Base-by-base conservation (phyloP, 2,329 filamentous ascomycete genomes). In the Gliomastix tumulicola region DNA sequence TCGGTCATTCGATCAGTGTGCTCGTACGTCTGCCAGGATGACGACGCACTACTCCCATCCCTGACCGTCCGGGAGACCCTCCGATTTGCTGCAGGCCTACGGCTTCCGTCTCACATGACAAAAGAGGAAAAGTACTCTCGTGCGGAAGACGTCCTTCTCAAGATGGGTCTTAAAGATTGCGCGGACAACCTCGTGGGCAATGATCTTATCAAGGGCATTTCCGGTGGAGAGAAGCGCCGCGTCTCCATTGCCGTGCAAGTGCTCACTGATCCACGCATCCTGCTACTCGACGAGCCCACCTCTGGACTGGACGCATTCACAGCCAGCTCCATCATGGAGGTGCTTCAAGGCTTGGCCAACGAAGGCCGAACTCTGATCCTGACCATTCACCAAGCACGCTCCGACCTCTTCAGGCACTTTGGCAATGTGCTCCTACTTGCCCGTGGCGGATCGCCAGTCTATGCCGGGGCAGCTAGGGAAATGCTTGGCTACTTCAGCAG, bases 231-330 rank as follows among this genome's bases (percentile, higher is more conserved):
- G 56, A 88, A 88, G 57, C 71, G 84, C 3, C 73, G 85, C 38
- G 82, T 88, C 6, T 83, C 81, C 4, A 88, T 89, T 42, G 84
- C 83, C 0, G 77, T 88, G 1, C 84, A 89, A 46, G 79, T 88
- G 7, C 65, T 89, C 10, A 88, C 82, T 0, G 82, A 88, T 41
- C 84, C 84, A 2, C 75, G 78, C 2, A 72, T 89, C 3, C 59
- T 89, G 2, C 64, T 89, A 0, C 69, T 89, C 0, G 84, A 89
- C 41, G 84, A 89, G 46, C 84, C 85, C 0, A 83, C 84, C 0
- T 85, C 79, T 4, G 84, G 85, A 0, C 60, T 88, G 0, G 85
- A 89, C 49, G 82, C 84, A 0, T 88, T 88, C 47, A 88, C 84
- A 0, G 84, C 84, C 2, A 77, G 72, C 36, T 88, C 83, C 2